Conservation (phyloP, 2,329 filamentous ascomycete species). For the Aspergillus latus region DNA sequence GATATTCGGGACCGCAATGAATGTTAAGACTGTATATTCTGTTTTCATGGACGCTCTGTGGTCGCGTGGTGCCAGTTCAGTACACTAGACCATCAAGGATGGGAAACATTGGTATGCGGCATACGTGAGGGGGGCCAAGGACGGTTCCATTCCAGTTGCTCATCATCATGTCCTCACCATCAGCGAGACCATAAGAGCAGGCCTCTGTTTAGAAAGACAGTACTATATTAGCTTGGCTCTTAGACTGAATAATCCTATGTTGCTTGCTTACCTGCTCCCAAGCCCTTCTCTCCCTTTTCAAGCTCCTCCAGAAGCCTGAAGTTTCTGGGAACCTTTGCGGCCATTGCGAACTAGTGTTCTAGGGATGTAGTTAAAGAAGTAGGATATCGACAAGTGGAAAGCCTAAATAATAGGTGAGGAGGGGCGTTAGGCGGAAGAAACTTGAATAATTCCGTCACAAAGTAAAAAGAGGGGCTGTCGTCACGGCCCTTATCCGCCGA, state of each 20-base stretch:
- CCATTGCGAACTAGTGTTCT: constrained; percentile 44
- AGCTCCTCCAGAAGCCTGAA: constrained; percentile 96
- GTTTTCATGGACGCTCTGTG: constrained; percentile 91
- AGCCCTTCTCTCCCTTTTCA: constrained; percentile 97
- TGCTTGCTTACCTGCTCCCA: constrained; percentile 67
- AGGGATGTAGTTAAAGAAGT: not conserved
- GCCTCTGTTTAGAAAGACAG: constrained; percentile 62
- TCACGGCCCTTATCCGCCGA: constrained; percentile 15
- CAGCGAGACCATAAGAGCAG: constrained; percentile 93
- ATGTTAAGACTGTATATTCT: constrained; percentile 98
- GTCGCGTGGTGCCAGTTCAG: constrained; percentile 16
- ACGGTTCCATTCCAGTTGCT: constrained; percentile 99
- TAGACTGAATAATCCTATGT: constrained; percentile 7
- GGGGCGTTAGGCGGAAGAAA: constrained; percentile 13
- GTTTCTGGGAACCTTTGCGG: constrained; percentile 85
- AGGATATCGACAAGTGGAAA: not conserved
- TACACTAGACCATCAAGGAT: constrained; percentile 4
- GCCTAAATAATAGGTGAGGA: not conserved
- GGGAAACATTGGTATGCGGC: constrained; percentile 34
- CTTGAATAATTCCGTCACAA: constrained; percentile 12
- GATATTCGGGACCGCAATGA: constrained; percentile 87
- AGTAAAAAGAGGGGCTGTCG: constrained; percentile 23
- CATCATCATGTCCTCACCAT: constrained; percentile 93
- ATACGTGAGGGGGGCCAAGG: constrained; percentile 89
- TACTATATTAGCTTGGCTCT: constrained; percentile 23